Conservation (phyloP, 208 protist genomes). For the Trypanosoma cruzi region DNA sequence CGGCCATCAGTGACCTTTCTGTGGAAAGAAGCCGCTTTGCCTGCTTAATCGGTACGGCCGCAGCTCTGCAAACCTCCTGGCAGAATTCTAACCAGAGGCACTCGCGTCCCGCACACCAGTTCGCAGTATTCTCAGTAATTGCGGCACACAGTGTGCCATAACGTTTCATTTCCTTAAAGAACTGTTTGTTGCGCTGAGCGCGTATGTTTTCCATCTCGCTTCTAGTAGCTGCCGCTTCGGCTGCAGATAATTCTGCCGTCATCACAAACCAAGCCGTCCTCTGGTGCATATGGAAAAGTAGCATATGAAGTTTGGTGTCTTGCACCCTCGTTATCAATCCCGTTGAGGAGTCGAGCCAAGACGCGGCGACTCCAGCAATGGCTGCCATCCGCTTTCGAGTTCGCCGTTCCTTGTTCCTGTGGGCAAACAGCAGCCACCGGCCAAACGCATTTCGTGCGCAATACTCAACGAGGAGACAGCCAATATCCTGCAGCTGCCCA, state of each 20-base stretch:
- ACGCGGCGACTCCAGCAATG: slow-evolving; percentile 1
- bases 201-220: neutral
- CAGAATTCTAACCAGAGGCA: neutral
- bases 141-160: neutral
- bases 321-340: neutral
- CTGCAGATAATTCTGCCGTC: neutral
- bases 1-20: slow-evolving; percentile 4
- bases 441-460: slow-evolving; percentile 41
- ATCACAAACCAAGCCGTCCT: neutral
- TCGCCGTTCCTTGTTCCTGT: slow-evolving; percentile 18
- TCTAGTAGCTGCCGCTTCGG: neutral
- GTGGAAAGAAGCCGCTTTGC: slow-evolving; percentile 11
- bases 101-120: slow-evolving; percentile 3
- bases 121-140: neutral
- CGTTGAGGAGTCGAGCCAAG: neutral
- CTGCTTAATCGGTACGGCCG: slow-evolving; percentile 1
- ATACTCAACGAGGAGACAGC: slow-evolving; percentile 46
- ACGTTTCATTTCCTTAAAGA: neutral
- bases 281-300: neutral
- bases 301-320: neutral
- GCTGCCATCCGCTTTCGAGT: slow-evolving; percentile 3
- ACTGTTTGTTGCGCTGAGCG: neutral
- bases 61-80: neutral
- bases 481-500: slow-evolving; percentile 18
- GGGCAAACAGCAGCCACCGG: slow-evolving; percentile 35